Evolutionary conservation across 176 grass and related monocot genomes (phyloP).

Genomic region (Hsuehochloa calcarea): DNA sequence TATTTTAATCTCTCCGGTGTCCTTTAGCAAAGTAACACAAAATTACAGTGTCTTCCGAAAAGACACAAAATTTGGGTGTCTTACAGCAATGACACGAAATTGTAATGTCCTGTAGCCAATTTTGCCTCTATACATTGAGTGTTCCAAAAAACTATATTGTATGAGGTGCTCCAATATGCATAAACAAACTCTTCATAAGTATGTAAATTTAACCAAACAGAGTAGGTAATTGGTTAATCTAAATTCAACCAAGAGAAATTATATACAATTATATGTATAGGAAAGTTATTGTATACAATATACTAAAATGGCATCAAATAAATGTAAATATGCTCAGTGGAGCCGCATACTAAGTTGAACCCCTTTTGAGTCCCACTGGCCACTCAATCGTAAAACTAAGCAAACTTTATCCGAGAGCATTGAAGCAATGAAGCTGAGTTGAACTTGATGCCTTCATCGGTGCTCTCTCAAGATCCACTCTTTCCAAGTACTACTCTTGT

Average conservation of each 20-base stretch:
- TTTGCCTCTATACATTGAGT: not conserved
- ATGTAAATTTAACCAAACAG: not conserved
- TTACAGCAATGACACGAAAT: slow-evolving; percentile 35
- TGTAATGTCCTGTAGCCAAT: slow-evolving; percentile 44
- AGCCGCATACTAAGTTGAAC: not conserved
- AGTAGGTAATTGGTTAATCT: not conserved
- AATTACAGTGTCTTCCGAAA: slow-evolving; percentile 15
- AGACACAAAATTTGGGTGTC: too few species aligned
- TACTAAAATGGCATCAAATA: not conserved
- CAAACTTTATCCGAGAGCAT: not conserved
- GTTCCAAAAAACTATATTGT: not conserved
- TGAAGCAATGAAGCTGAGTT: not conserved
- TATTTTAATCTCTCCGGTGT: too few species aligned
- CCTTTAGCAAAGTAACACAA: too few species aligned
- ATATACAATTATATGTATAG: not conserved
- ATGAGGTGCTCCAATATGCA: not conserved
- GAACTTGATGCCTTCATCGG: not conserved
- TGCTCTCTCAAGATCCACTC: not conserved
- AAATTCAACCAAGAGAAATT: not conserved
- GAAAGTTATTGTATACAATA: not conserved
- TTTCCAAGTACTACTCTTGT: not conserved
- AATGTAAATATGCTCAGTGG: not conserved
- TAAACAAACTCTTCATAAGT: not conserved
- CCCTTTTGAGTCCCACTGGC: not conserved
- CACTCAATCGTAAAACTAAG: not conserved